These are phyloP conservation scores for Pseudohyphozyma bogoriensis DNA, from an alignment of 768 basidiomycete species.

Conservation along the genomic window DNA sequence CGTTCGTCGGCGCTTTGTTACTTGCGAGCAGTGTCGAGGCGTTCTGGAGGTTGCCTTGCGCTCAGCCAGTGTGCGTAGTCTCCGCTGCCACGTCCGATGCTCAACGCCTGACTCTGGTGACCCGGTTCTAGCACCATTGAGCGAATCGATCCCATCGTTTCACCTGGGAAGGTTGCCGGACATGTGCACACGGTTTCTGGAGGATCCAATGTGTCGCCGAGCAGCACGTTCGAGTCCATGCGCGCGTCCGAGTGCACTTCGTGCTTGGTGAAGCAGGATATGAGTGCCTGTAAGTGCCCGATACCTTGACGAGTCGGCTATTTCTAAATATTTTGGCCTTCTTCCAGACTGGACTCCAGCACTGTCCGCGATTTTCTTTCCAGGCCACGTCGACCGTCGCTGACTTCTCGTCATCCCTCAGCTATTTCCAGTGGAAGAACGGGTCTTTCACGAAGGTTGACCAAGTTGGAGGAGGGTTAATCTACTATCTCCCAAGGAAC, in stretches of 20 bases:
- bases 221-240: conserved; percentile 21
- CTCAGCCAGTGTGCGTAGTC: too few species aligned
- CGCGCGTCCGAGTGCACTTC: conserved; percentile 32
- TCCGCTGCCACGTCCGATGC: too few species aligned
- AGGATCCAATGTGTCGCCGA: conserved; percentile 33
- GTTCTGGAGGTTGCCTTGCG: too few species aligned
- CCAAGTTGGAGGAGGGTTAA: conserved; percentile 26
- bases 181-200: conserved; percentile 38
- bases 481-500: conserved; percentile 11
- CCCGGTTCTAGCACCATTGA: conserved; percentile 11
- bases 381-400: background rate
- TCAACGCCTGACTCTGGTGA: background rate
- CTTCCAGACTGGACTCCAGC: conserved; percentile 4
- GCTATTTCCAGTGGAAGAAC: conserved; percentile 34
- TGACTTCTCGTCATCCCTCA: background rate
- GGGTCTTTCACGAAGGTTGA: conserved; percentile 32
- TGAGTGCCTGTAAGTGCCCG: too few species aligned
- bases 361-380: background rate
- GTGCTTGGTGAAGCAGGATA: conserved; percentile 21
- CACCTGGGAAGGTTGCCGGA: conserved; percentile 27
- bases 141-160: conserved; percentile 38
- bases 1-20: too few species aligned
- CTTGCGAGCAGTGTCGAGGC: too few species aligned
- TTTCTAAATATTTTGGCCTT: background rate
- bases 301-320: conserved; percentile 27